phyloP scores from a whole-genome alignment of 257 asterid genomes.

The Fraxinus cuspidata region DNA sequence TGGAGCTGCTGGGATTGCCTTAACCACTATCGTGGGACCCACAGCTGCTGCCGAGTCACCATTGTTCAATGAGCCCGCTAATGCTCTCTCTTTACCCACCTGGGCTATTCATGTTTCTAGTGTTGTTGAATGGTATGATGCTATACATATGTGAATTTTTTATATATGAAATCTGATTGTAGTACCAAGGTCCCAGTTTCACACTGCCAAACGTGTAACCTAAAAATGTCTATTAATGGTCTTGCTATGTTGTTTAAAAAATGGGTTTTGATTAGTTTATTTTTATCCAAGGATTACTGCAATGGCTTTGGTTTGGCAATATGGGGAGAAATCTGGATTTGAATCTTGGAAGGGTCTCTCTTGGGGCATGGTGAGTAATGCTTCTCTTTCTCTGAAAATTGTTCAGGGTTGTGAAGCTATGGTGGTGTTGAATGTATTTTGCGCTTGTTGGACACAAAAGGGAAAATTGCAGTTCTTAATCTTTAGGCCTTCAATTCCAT shows the following conservation, averaged over 20 bases:
- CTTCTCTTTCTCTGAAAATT: conserved; percentile 2
- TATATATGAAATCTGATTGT: neutral
- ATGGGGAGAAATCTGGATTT: conserved; percentile 84
- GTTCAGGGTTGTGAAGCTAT: neutral
- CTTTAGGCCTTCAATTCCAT: neutral
- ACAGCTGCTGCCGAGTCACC: conserved; percentile 55
- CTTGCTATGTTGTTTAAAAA: neutral
- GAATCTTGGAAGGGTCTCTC: conserved; percentile 98
- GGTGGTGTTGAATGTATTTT: neutral
- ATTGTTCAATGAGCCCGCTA: conserved; percentile 67
- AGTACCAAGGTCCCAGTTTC: neutral
- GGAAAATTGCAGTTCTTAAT: neutral
- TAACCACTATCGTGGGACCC: conserved; percentile 51
- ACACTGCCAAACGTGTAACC: neutral
- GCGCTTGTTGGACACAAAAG: neutral
- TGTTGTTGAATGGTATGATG: conserved; percentile 82
- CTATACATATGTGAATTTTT: neutral
- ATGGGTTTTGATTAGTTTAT: conserved; percentile 3
- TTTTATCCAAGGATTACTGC: conserved; percentile 68
- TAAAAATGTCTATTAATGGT: neutral
- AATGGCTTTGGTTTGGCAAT: conserved; percentile 95
- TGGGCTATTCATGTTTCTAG: conserved; percentile 97
- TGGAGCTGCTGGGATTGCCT: conserved; percentile 65
- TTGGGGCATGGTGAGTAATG: conserved; percentile 88
- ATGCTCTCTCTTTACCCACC: conserved; percentile 93